Percentiles rank a stretch among this genome's conserved stretches.
phyloP scores from a whole-genome alignment of 805 yeast species.

The Ogataea haglerorum region DNA sequence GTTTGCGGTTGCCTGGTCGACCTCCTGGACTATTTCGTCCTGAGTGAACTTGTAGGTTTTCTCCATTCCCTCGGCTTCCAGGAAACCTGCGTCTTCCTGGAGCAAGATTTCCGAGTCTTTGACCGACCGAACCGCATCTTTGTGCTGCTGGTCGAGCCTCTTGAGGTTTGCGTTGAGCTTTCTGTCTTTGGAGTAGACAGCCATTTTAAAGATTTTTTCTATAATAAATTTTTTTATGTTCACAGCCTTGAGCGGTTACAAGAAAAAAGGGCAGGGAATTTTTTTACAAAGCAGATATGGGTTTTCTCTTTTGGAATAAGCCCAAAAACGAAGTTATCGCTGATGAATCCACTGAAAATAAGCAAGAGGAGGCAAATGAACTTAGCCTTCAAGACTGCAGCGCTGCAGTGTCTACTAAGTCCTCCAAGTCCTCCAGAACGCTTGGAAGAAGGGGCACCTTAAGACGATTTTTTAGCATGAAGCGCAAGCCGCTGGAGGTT shows the following conservation, averaged over 20 bases:
- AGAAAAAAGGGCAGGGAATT: constrained; percentile 11
- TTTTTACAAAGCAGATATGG: constrained; percentile 3
- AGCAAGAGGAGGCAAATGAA: constrained; percentile 3
- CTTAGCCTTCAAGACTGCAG: constrained; percentile 3
- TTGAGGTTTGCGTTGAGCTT: constrained; percentile 63
- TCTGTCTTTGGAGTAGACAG: constrained; percentile 37
- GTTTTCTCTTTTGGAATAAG: constrained; percentile 8
- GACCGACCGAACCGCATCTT: constrained; percentile 77
- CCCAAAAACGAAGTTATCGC: background rate
- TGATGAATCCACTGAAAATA: background rate
- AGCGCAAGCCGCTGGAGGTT: background rate
- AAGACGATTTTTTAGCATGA: constrained; percentile 9
- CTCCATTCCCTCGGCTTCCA: constrained; percentile 96
- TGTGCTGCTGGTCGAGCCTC: constrained; percentile 65
- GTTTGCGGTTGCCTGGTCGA: constrained; percentile 70
- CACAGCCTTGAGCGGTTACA: constrained; percentile 13
- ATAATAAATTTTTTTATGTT: constrained; percentile 5
- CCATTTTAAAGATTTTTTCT: constrained; percentile 5
- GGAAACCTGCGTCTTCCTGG: constrained; percentile 78
- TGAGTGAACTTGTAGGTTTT: constrained; percentile 83
- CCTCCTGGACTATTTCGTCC: constrained; percentile 68
- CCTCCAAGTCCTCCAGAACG: constrained; percentile 4
- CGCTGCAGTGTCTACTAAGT: constrained; percentile 11
- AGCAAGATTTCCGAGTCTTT: constrained; percentile 81
- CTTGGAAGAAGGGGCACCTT: constrained; percentile 6